Evolutionary conservation across 1,139 yeast species (phyloP).

Genomic region (Hemisphaericaspora lyxosophila): DNA sequence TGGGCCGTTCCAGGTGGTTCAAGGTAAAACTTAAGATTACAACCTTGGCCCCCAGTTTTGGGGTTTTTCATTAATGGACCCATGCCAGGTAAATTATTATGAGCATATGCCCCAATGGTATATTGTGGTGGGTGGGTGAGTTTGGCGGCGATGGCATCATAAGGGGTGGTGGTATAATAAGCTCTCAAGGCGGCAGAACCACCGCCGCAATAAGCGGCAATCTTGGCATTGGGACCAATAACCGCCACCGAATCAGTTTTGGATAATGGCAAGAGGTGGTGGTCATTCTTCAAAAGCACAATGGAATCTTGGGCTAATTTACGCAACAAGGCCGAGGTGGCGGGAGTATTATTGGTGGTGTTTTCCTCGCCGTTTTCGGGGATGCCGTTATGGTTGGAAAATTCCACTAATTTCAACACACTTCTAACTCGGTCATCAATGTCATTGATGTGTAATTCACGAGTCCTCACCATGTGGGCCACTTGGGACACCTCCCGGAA

Average conservation of each 20-base stretch:
- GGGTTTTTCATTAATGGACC: constrained; percentile 23
- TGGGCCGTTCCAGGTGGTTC: constrained; percentile 18
- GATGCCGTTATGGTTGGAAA: constrained; percentile 33
- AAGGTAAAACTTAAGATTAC: constrained; percentile 34
- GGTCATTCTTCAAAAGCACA: constrained; percentile 55
- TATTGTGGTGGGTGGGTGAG: constrained; percentile 17
- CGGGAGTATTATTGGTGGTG: constrained; percentile 36
- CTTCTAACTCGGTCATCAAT: constrained; percentile 47
- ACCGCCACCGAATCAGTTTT: constrained; percentile 26
- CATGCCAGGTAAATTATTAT: constrained; percentile 29
- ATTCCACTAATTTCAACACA: constrained; percentile 48
- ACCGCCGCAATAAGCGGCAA: constrained; percentile 32
- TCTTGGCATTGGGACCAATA: constrained; percentile 37
- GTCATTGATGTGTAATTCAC: constrained; percentile 30
- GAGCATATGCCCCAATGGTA: constrained; percentile 22
- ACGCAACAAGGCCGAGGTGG: constrained; percentile 44
- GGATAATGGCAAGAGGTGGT: constrained; percentile 39
- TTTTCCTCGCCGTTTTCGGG: constrained; percentile 35
- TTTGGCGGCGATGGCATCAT: constrained; percentile 26
- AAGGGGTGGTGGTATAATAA: constrained; percentile 31
- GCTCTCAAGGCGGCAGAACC: constrained; percentile 36
- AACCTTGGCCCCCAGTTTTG: constrained; percentile 43
- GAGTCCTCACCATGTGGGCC: constrained; percentile 29
- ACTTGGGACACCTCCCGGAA: constrained; percentile 41
- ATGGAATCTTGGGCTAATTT: constrained; percentile 50